These are phyloP conservation scores for Fusarium sp. DNA, from an alignment of 2,329 filamentous ascomycete genomes.

Conservation along the genomic window DNA sequence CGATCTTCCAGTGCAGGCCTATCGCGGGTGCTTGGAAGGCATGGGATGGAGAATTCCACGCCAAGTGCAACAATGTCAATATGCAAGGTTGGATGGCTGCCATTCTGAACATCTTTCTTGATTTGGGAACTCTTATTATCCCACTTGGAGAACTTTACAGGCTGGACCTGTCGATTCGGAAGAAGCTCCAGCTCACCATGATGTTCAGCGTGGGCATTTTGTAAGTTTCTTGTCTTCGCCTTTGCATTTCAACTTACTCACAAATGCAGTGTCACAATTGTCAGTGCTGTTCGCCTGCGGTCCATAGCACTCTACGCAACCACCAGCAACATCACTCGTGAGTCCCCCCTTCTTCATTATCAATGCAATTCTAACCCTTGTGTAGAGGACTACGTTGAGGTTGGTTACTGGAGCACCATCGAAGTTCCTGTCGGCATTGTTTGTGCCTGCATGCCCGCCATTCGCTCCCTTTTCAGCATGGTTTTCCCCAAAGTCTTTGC, in stretches of 20 bases:
- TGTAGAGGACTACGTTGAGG: constrained; percentile 45
- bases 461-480: constrained; percentile 33
- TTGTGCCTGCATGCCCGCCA: constrained; percentile 50
- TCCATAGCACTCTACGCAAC: constrained; percentile 28
- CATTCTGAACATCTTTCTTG: constrained; percentile 61
- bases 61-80: constrained; percentile 63
- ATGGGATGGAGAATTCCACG: constrained; percentile 61
- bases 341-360: background rate
- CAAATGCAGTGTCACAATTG: constrained; percentile 12
- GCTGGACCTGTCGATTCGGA: constrained; percentile 9
- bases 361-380: background rate
- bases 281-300: constrained; percentile 20
- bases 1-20: constrained; percentile 62
- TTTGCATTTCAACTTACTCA: background rate
- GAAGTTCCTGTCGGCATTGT: constrained; percentile 51
- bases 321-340: constrained; percentile 26
- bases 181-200: constrained; percentile 30
- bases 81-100: constrained; percentile 63
- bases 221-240: background rate
- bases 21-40: constrained; percentile 62
- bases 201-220: constrained; percentile 32
- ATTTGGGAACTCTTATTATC: constrained; percentile 51
- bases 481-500: constrained; percentile 38
- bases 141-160: constrained; percentile 18
- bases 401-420: constrained; percentile 49